Evolutionary conservation across 148 eudicot species (phyloP).

Genomic region (Vaccinium myrtillus): DNA sequence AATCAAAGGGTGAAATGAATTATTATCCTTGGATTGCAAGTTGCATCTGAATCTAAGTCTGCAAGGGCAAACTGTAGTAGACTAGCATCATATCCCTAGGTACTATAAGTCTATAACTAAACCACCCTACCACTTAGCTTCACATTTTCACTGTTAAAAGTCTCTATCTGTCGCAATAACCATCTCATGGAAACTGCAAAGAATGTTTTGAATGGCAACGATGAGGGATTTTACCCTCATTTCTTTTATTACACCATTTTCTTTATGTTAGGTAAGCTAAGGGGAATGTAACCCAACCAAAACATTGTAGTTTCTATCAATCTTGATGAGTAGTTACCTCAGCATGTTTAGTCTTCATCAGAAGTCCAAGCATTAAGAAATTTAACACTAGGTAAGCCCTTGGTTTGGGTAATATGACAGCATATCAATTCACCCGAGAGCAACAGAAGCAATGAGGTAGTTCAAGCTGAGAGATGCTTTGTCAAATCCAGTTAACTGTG

Average conservation of each 20-base stretch:
- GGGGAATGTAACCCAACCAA: background rate
- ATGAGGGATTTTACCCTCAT: background rate
- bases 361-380: background rate
- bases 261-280: background rate
- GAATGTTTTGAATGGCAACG: background rate
- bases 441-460: background rate
- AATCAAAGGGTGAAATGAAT: background rate
- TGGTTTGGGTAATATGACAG: background rate
- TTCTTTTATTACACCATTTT: background rate
- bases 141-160: background rate
- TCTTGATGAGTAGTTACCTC: background rate
- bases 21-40: background rate
- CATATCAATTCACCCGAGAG: background rate
- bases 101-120: background rate
- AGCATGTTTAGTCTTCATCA: background rate
- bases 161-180: background rate
- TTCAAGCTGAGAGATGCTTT: background rate
- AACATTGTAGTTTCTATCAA: background rate
- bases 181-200: background rate
- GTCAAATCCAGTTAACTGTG: background rate
- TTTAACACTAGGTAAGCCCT: background rate
- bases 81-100: background rate
- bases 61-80: background rate
- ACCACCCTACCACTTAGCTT: background rate
- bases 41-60: background rate